Evolutionary conservation across 1,284 basidiomycete species (phyloP).

Genomic region (Coriolopsis trogii): DNA sequence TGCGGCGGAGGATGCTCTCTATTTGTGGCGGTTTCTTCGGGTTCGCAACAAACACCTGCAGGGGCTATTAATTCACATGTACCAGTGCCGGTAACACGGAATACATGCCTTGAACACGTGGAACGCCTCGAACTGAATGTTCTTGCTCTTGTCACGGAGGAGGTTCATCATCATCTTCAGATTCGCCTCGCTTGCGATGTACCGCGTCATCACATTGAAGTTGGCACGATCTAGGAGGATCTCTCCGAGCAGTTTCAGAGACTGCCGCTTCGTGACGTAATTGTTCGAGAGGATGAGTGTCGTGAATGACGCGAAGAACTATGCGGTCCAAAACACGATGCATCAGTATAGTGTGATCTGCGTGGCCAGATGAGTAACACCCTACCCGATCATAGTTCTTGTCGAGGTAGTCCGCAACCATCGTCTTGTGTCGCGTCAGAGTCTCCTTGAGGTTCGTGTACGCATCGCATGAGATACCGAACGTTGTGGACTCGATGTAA

Average conservation of each 20-base stretch:
- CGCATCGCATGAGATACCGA: constrained; percentile 97
- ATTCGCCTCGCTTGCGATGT: constrained; percentile 91
- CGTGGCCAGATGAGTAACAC: constrained; percentile 8
- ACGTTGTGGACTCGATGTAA: constrained; percentile 97
- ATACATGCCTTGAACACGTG: constrained; percentile 99
- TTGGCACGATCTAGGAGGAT: constrained; percentile 97
- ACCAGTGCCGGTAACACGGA: no score
- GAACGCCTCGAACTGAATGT: constrained; percentile 99
- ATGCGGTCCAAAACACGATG: constrained; percentile 7
- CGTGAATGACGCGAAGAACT: constrained; percentile 97
- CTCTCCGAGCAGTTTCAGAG: constrained; percentile 96
- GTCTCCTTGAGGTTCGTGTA: constrained; percentile 97
- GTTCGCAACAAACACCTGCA: constrained; percentile 96
- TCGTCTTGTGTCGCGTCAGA: constrained; percentile 92
- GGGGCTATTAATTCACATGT: constrained; percentile 1
- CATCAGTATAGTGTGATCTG: constrained; percentile 5
- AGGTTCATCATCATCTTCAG: constrained; percentile 99
- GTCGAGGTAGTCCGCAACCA: constrained; percentile 96
- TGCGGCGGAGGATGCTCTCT: constrained; percentile 87
- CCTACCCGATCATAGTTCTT: constrained; percentile 93
- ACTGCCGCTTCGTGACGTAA: constrained; percentile 99
- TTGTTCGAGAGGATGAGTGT: constrained; percentile 91
- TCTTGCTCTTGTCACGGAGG: constrained; percentile 95
- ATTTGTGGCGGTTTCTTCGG: constrained; percentile 98
- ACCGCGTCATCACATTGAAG: constrained; percentile 98